Conservation (phyloP, 768 basidiomycete genomes). For the Kwoniella bestiolae region DNA sequence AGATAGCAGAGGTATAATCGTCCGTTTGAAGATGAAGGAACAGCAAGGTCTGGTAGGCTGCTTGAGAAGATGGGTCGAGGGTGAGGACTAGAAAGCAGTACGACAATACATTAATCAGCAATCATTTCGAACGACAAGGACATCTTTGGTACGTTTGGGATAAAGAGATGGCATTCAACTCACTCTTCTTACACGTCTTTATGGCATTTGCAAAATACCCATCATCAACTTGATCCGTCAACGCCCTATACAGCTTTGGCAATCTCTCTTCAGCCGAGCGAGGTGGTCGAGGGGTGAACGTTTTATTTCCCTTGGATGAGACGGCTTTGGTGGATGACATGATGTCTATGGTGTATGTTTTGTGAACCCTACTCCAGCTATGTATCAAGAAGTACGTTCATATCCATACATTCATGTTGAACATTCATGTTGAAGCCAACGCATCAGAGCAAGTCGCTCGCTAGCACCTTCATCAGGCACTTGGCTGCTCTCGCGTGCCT, state of each 20-base stretch:
- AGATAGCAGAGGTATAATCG: constrained; percentile 72
- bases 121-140: too few species aligned
- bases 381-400: not conserved
- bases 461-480: too few species aligned
- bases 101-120: not conserved
- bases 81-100: constrained; percentile 65
- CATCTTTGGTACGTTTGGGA: too few species aligned
- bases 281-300: constrained; percentile 44
- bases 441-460: too few species aligned
- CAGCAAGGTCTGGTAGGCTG: constrained; percentile 81
- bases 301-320: not conserved
- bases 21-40: constrained; percentile 86
- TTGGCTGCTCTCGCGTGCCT: not conserved
- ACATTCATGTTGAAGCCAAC: too few species aligned
- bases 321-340: constrained; percentile 13
- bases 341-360: not conserved
- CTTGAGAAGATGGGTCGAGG: constrained; percentile 64
- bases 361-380: not conserved
- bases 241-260: constrained; percentile 57
- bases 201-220: constrained; percentile 82
- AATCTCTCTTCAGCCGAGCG: constrained; percentile 44
- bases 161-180: too few species aligned
- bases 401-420: too few species aligned
- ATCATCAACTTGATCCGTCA: constrained; percentile 88
- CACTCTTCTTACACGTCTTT: constrained; percentile 91